Conservation (phyloP, 2,329 filamentous ascomycete species). For the Scedosporium boydii region DNA sequence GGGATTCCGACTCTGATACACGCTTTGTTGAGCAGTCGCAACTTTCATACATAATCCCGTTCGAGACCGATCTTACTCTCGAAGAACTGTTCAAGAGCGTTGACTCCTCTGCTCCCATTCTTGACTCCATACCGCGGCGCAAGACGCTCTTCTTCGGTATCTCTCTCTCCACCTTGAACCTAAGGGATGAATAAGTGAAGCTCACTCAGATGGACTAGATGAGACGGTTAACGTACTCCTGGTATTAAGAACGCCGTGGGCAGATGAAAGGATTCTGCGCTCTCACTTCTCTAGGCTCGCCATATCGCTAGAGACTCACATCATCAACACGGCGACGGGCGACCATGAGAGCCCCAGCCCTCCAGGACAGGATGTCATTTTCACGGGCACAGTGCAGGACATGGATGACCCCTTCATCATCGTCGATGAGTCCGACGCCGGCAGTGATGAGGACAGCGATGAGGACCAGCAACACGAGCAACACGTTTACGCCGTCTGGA, state of each 20-base stretch:
- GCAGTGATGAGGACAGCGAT: constrained; percentile 19
- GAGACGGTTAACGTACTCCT: constrained; percentile 63
- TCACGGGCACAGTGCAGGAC: constrained; percentile 41
- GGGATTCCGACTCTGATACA: constrained; percentile 18
- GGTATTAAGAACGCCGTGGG: constrained; percentile 54
- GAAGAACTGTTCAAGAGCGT: constrained; percentile 38
- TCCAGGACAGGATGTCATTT: constrained; percentile 48
- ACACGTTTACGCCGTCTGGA: constrained; percentile 50
- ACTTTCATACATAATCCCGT: constrained; percentile 51
- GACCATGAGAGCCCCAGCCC: constrained; percentile 32
- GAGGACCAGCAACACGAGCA: constrained; percentile 21
- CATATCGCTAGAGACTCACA: constrained; percentile 57
- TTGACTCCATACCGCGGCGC: constrained; percentile 52
- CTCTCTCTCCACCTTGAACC: constrained; percentile 20
- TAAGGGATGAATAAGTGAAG: constrained; percentile 30
- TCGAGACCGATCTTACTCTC: constrained; percentile 43
- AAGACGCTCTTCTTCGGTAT: constrained; percentile 64
- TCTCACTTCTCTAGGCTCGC: constrained; percentile 53
- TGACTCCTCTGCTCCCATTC: constrained; percentile 32
- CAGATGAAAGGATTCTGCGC: constrained; percentile 46
- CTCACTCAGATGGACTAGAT: constrained; percentile 44
- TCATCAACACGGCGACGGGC: constrained; percentile 45
- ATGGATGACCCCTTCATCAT: constrained; percentile 40
- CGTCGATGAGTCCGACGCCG: constrained; percentile 26
- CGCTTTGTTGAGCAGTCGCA: constrained; percentile 49